Conservation (phyloP, 768 basidiomycete species). For the Boletus vinaceobasis region DNA sequence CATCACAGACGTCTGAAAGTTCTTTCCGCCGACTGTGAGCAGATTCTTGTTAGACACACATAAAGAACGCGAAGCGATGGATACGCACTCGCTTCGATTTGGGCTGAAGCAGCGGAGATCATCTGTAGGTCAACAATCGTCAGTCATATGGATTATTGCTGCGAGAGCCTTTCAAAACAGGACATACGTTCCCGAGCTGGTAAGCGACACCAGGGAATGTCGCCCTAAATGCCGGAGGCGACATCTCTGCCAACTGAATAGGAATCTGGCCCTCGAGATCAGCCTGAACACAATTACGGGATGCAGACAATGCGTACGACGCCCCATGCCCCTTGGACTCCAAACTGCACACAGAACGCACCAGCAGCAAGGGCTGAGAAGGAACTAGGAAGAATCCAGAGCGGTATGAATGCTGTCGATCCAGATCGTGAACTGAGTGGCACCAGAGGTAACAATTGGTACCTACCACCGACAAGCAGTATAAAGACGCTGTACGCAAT, state of each 20-base stretch:
- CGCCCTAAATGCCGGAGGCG: conserved; percentile 85
- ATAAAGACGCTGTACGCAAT: conserved; percentile 18
- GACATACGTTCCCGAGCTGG: conserved; percentile 66
- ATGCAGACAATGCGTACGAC: conserved; percentile 47
- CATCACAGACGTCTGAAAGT: conserved; percentile 49
- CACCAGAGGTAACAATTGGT: neutral
- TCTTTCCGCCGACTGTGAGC: conserved; percentile 54
- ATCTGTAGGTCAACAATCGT: conserved; percentile 34
- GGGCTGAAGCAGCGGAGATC: conserved; percentile 71
- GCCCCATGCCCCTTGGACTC: conserved; percentile 90
- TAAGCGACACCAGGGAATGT: conserved; percentile 86
- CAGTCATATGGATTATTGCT: neutral
- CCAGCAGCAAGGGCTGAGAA: conserved; percentile 75
- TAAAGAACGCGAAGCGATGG: neutral
- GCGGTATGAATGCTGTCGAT: conserved; percentile 53
- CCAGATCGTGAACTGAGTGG: neutral
- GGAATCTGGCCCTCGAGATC: conserved; percentile 43
- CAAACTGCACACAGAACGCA: conserved; percentile 84
- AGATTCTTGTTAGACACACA: neutral
- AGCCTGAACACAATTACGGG: neutral
- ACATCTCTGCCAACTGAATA: conserved; percentile 80
- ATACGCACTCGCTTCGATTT: conserved; percentile 69
- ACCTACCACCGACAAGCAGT: conserved; percentile 26
- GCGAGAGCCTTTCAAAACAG: neutral
- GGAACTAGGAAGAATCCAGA: conserved; percentile 77